Base-by-base conservation (phyloP, 768 basidiomycete genomes). In the Vishniacozyma victoriae region DNA sequence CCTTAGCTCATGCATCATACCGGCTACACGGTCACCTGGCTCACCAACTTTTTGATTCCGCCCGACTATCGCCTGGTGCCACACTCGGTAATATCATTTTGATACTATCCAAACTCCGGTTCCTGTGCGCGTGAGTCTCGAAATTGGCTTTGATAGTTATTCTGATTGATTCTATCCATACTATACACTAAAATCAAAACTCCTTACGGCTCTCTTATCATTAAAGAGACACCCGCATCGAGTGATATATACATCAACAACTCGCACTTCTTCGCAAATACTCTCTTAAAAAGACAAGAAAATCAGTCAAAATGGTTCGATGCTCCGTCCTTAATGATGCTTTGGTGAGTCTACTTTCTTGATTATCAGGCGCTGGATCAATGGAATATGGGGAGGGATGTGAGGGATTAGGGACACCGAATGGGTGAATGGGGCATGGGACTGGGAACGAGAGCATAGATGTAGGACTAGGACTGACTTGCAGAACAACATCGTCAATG, bases 401-500 rank as follows among this genome's bases (percentile, higher is more conserved):
- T 33, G 9, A 9, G 9, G 9, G 29, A 9, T 9, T n/a, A 33
- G 29, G 29, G n/a, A 33, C 9, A 45, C 1, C n/a, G 33, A 15
- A 20, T 6, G 36, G 44, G 25, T 31, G 1, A 1, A 44, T 25
- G 20, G 19, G 42, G 27, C 14, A 15, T n/a, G 22, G 5, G 19
- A 16, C 26, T 4, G 24, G 41, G 31, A 11, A 27, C 5, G 14
- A 6, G 18, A 23, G 43, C 12, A 35, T 5, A 15, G 18, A 14
- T 13, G 27, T 14, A 36, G 26, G 7, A 12, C 33, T 5, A 31
- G 39, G 22, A 29, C 15, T 25, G 18, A 27, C 33, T 15, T 9
- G 43, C 44, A 68, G 62, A 96, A 93, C 83, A 93, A 87, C 82
- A 95, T 96, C 62, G 89, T 95, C 83, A 99, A 99, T 63, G 95